Base-by-base conservation (phyloP, 176 grass and related monocot species). In the Triticum turgidum region DNA sequence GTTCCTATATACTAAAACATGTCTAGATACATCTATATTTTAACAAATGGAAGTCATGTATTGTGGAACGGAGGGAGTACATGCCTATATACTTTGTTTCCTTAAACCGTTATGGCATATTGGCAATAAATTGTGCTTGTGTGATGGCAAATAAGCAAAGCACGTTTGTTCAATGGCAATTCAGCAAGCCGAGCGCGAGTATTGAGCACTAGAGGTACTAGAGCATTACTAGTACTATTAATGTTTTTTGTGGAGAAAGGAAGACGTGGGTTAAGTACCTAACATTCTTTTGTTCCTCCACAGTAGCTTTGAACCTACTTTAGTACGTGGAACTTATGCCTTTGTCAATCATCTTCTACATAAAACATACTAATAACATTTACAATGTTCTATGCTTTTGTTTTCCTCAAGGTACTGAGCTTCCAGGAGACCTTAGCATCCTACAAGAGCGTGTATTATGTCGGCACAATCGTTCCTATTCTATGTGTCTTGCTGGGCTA, bases 361-460 rank as follows among this genome's bases (percentile, higher is more conserved):
- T 69, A 24, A 69, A 37, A 78, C 21, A 10, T 1, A 13, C 9
- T 12, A 8, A 39, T 12, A 8, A 39, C 32, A 52, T 11, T 51
- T 82, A 86, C 17, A 39, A 67, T 79, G 45, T 1, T 39, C 0
- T 68, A 25, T 75, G 9, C 11, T 88, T 51, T 70, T 81, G 6
- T 54, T 63, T 29, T 51, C 61, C 59, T 84, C 51, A 76, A 99
- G 97, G 94, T 99, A 81, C 80, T 99, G 83, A 99, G 94, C 92
- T 88, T 96, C 66, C 83, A 93, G 71, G 97, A 99, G 90, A 99
- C 97, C 13, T 82, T 99, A 39, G 97, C 90, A 25, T 89, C 97
- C 14, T 99, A 93, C 90, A 85, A 79, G 84, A 96, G 94, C 41
- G 92, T 99, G 54, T 86, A 94, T 64, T 99, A 94, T 83, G 92